Evolutionary conservation across 2,329 filamentous ascomycete genomes (phyloP), one percentile per base, ranked within the genome.

Genomic region (Reticulascus tulasneorum): DNA sequence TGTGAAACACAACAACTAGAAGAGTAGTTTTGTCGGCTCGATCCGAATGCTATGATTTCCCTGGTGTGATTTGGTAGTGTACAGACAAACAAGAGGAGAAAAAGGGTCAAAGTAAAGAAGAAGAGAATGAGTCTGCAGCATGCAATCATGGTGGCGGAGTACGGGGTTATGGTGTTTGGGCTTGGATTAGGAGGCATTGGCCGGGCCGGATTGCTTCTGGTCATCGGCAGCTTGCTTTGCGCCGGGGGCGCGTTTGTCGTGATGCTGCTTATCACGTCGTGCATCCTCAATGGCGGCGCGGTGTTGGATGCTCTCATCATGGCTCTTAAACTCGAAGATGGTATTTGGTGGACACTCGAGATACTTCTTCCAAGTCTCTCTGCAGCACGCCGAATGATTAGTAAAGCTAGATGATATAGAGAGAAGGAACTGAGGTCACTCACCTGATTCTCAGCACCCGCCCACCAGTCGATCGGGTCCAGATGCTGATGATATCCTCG

Each of bases 401-500:
- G n/a, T n/a, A 29, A 9, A 29, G 11, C 20, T 6, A 12, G 11
- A 7, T 17, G 12, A 20, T 23, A 26, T 46, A 37, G 34, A 37
- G 29, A 28, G 24, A 38, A 33, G 18, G 25, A 23, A 30, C 23
- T 12, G 37, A 19, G 25, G n/a, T 9, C 10, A 63, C 80, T 51
- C 77, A 94, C 85, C 91, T 83, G 55, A 98, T 95, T 71, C 94
- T 96, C 52, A 97, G 84, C 62, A 96, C 94, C 53, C 88, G 82
- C 45, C 89, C 88, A 28, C 89, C 91, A 55, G 94, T 87, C 52
- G 87, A 93, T 61, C 89, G 86, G 37, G 90, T 94, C 93, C 93
- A 98, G 57, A 98, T 89, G 66, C 89, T 96, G 61, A 98, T 75
- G 44, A 97, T 94, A 58, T 98, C 93, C 66, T 98, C 93, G 27